A percentile compares a stretch with the other conserved stretches of the same genome.
phyloP scores from a whole-genome alignment of 2,329 filamentous ascomycete species.

The Didymella exigua region DNA sequence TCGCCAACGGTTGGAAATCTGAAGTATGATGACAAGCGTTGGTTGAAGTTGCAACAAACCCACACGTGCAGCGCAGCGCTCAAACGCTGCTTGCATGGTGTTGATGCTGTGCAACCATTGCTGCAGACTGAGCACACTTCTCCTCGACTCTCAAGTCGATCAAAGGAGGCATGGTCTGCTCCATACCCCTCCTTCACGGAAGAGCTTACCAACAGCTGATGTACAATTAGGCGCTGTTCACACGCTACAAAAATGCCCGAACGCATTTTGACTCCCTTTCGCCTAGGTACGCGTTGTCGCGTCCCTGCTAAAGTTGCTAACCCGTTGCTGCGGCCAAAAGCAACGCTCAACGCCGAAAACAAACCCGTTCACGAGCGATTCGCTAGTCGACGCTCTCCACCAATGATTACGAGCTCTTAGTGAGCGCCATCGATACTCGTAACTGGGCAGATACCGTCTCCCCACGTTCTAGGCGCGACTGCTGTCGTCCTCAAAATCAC shows the following conservation, averaged over 20 bases:
- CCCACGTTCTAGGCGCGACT: background rate
- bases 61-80: conserved; percentile 2
- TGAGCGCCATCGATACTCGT: background rate
- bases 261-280: background rate
- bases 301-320: background rate
- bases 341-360: background rate
- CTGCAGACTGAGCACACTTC: background rate
- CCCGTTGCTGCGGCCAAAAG: conserved; percentile 2
- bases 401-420: background rate
- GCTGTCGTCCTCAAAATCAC: background rate
- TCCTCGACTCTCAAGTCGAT: background rate
- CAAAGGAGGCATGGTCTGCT: background rate
- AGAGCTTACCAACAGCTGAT: background rate
- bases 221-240: background rate
- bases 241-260: background rate
- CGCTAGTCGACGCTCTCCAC: background rate
- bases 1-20: background rate
- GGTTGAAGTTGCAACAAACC: background rate
- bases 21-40: background rate
- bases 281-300: too few relatives aligned
- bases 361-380: background rate
- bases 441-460: background rate
- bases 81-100: background rate
- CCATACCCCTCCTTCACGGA: too few relatives aligned
- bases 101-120: conserved; percentile 1